Evolutionary conservation across 257 asterid species (phyloP).

Genomic region (Salvia rosmarinus): DNA sequence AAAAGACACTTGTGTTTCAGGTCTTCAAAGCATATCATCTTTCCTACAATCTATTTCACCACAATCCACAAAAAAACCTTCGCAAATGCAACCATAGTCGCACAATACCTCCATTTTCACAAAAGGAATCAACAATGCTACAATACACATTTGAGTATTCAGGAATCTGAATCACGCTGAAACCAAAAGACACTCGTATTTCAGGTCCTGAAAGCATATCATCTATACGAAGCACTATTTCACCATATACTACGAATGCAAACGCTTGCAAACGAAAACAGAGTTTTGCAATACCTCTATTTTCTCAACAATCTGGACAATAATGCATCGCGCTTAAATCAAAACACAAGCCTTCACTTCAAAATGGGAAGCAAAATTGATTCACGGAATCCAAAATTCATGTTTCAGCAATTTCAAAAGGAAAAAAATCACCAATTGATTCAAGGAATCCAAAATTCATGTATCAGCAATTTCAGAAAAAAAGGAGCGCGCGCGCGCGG

Average conservation of each 20-base stretch:
- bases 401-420: conserved; percentile 6
- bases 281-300: background rate
- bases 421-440: conserved; percentile 10
- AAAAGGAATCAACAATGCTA: background rate
- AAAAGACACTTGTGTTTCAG: background rate
- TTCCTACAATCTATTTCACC: background rate
- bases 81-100: background rate
- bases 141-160: background rate
- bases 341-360: background rate
- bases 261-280: background rate
- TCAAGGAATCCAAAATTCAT: conserved; percentile 12
- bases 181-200: background rate
- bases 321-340: background rate
- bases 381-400: conserved; percentile 16
- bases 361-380: background rate
- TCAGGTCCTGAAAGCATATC: background rate
- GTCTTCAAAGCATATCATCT: background rate
- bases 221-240: background rate
- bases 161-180: background rate
- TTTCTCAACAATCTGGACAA: conserved; percentile 2
- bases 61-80: background rate
- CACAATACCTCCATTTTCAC: background rate
- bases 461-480: conserved; percentile 13
- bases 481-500: background rate
- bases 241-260: background rate